Percentiles rank a stretch among this genome's conserved stretches.
Evolutionary conservation across 2,329 filamentous ascomycete species (phyloP).

Genomic region (Fusarium chlamydosporum): DNA sequence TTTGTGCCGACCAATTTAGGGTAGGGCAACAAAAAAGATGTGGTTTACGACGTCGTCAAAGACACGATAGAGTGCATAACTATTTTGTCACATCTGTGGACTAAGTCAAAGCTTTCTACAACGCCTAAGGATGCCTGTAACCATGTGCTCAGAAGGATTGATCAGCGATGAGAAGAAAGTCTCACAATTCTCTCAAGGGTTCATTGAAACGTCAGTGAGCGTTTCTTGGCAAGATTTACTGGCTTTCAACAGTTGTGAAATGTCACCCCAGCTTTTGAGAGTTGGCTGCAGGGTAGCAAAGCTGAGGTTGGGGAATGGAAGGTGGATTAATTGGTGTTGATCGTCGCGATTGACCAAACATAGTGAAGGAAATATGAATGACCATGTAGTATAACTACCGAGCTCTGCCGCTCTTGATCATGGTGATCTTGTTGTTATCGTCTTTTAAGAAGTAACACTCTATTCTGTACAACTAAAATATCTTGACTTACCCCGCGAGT

Average conservation of each 20-base stretch:
- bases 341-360: neutral
- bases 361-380: neutral
- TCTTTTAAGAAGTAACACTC: neutral
- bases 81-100: too few species aligned
- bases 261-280: too few species aligned
- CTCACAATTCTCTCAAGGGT: neutral
- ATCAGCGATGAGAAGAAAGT: neutral
- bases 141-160: constrained; percentile 1
- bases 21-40: too few species aligned
- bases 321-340: neutral
- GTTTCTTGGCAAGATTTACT: neutral
- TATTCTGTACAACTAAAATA: too few species aligned
- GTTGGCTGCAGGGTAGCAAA: neutral
- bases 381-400: constrained; percentile 8
- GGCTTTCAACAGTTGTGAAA: neutral
- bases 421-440: neutral
- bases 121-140: neutral
- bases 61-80: too few species aligned
- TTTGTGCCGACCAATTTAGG: neutral
- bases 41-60: too few species aligned
- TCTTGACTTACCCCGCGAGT: neutral
- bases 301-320: neutral
- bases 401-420: neutral
- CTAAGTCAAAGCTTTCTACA: too few species aligned
- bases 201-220: neutral